Conservation (phyloP, 148 eudicot species). For the Fagopyrum esculentum region DNA sequence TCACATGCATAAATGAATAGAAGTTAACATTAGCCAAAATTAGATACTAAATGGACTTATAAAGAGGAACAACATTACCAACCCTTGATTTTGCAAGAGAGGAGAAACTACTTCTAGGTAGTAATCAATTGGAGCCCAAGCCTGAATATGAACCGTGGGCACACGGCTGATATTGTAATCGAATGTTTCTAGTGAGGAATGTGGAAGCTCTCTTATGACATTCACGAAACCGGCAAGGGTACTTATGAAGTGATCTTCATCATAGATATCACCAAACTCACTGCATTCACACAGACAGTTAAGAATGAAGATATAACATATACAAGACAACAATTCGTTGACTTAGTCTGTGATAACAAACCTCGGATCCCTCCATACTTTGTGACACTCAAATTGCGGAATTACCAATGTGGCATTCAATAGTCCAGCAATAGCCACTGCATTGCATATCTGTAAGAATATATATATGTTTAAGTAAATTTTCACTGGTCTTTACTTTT, state of each 20-base stretch:
- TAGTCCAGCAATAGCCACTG: slow-evolving; percentile 82
- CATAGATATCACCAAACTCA: slow-evolving; percentile 66
- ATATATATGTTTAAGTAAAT: background rate
- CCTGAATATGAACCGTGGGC: slow-evolving; percentile 51
- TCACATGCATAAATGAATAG: background rate
- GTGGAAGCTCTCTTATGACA: slow-evolving; percentile 49
- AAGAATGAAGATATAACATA: background rate
- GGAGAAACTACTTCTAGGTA: slow-evolving; percentile 62
- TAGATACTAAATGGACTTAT: no score
- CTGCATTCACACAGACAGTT: slow-evolving; percentile 24
- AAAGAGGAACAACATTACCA: slow-evolving; percentile 12
- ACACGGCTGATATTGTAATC: slow-evolving; percentile 49
- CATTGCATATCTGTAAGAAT: slow-evolving; percentile 75
- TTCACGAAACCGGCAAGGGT: slow-evolving; percentile 41
- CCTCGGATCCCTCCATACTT: slow-evolving; percentile 87
- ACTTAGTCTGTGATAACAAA: slow-evolving; percentile 4
- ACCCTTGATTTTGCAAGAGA: slow-evolving; percentile 57
- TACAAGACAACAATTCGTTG: background rate
- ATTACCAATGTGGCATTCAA: slow-evolving; percentile 66
- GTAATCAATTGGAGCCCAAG: slow-evolving; percentile 66
- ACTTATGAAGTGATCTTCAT: slow-evolving; percentile 59
- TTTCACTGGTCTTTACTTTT: background rate
- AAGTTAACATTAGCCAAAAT: no score
- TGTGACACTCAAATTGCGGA: slow-evolving; percentile 69
- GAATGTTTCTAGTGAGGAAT: slow-evolving; percentile 41